Percentiles rank a stretch among this genome's conserved stretches.
These are phyloP conservation scores for Dryadomyces quercivorus DNA, from an alignment of 2,329 filamentous ascomycete species.

Conservation along the genomic window DNA sequence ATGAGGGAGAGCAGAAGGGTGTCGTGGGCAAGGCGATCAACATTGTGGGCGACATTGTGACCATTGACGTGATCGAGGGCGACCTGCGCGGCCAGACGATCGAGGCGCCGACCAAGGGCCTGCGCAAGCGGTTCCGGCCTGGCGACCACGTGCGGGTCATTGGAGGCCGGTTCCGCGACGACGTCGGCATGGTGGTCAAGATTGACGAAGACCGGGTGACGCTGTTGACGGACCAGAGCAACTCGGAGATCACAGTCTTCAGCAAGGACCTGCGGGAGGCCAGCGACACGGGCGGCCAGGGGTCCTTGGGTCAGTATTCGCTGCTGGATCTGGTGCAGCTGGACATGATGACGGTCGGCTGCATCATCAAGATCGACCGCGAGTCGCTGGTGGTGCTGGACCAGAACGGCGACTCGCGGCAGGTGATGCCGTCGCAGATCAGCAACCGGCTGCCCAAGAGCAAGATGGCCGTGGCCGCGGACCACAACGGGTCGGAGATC, in stretches of 20 bases:
- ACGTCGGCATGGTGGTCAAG: conserved; percentile 93
- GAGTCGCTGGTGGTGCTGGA: conserved; percentile 85
- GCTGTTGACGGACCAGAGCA: conserved; percentile 81
- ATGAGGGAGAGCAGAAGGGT: conserved; percentile 87
- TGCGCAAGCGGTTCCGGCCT: conserved; percentile 83
- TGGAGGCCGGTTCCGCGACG: conserved; percentile 84
- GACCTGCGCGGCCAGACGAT: conserved; percentile 72
- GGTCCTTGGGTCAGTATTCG: conserved; percentile 75
- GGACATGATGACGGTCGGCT: conserved; percentile 83
- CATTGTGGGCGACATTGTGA: conserved; percentile 85
- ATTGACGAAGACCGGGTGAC: conserved; percentile 89
- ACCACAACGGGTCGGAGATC: conserved; percentile 88
- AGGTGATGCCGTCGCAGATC: conserved; percentile 81
- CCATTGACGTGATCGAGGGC: conserved; percentile 72
- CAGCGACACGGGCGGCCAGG: conserved; percentile 78
- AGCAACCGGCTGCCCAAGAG: conserved; percentile 77
- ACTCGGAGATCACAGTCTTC: conserved; percentile 91
- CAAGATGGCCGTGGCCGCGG: conserved; percentile 77
- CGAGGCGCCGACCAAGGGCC: conserved; percentile 81
- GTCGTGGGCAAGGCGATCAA: conserved; percentile 76
- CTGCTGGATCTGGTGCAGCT: conserved; percentile 91
- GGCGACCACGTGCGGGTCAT: conserved; percentile 99
- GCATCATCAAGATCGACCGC: conserved; percentile 87
- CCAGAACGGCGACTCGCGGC: conserved; percentile 73
- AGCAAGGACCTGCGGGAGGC: conserved; percentile 93